Conservation (phyloP, 148 eudicot genomes). For the Agrostemma githago region DNA sequence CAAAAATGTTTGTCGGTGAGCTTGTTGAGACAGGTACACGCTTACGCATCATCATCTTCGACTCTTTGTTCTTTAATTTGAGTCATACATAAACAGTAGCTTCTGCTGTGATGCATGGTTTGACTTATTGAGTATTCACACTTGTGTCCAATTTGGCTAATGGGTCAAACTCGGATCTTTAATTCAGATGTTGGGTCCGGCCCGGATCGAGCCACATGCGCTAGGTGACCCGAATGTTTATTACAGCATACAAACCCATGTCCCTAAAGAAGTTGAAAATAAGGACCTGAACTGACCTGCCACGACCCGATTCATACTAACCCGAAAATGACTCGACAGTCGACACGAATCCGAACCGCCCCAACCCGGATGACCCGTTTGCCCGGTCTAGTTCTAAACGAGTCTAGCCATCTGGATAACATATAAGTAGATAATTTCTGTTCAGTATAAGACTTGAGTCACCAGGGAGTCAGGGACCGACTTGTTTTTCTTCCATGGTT, state of each 20-base stretch:
- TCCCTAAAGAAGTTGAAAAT: too few species aligned
- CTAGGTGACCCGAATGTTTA: too few species aligned
- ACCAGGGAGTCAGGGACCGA: neutral
- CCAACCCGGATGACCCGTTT: too few species aligned
- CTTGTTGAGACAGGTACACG: slow-evolving; percentile 82
- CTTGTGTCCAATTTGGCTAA: too few species aligned
- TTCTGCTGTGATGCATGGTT: neutral
- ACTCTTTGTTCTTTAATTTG: neutral
- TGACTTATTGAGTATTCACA: neutral
- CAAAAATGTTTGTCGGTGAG: slow-evolving; percentile 97
- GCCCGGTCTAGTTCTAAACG: neutral
- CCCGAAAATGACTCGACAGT: too few species aligned
- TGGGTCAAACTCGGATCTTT: too few species aligned
- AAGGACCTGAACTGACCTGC: too few species aligned
- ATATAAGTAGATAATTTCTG: neutral
- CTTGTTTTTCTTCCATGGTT: neutral
- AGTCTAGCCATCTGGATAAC: neutral
- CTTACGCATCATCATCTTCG: neutral
- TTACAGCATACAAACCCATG: too few species aligned
- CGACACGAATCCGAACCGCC: too few species aligned
- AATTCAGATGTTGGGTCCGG: too few species aligned
- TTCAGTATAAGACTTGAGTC: slow-evolving; percentile 1
- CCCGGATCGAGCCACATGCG: too few species aligned
- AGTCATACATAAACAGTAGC: neutral
- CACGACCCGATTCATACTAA: too few species aligned